Evolutionary conservation across 2,329 filamentous ascomycete species (phyloP), one percentile per base, ranked within the genome.

Genomic region (Fusarium metavorans): DNA sequence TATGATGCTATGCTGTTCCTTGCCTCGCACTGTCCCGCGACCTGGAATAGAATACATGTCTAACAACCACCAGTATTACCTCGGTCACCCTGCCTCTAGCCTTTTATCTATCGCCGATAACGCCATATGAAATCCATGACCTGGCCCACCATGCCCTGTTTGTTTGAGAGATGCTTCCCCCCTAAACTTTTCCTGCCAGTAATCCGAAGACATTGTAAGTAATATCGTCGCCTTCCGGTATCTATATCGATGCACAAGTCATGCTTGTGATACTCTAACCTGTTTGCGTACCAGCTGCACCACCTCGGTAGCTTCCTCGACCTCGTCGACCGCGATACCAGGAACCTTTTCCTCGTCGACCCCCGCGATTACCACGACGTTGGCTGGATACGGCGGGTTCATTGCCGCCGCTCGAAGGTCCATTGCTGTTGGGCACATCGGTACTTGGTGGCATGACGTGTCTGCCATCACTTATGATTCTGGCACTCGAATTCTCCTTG

Each of bases 271-370:
- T 34, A 41, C 52, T 57, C 76, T 41, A 70, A 23, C 65, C 41
- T 45, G 52, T 27, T 41, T 67, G 60, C 16, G 48, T 14, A 30
- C 25, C 56, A 43, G 43, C 65, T 35, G 59, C 35, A 16, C 61
- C 59, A 52, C 67, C 62, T 23, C 75, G 74, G 63, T 63, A 61
- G 30, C 43, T 60, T 58, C 74, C 75, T 60, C 80, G 77, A 27
- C 75, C 73, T n/a, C 80, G 76, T 52, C 78, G 79, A 27, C 78
- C 78, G 34, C 80, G 79, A 39, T 70, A 66, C 71, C 79, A 78
- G n/a, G 68, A 66, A 18, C 68, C 57, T 68, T 76, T 76, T 50
- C 79, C 77, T 39, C 80, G 79, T 48, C 78, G 78, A 14, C 74
- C 72, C 11, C 76, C 77, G 37, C 80, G 78, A 52, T 59, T 61